A percentile compares a stretch with the other conserved stretches of the same genome.
Conservation (phyloP, 2,329 filamentous ascomycete genomes). For the Pyrenochaeta sp. region DNA sequence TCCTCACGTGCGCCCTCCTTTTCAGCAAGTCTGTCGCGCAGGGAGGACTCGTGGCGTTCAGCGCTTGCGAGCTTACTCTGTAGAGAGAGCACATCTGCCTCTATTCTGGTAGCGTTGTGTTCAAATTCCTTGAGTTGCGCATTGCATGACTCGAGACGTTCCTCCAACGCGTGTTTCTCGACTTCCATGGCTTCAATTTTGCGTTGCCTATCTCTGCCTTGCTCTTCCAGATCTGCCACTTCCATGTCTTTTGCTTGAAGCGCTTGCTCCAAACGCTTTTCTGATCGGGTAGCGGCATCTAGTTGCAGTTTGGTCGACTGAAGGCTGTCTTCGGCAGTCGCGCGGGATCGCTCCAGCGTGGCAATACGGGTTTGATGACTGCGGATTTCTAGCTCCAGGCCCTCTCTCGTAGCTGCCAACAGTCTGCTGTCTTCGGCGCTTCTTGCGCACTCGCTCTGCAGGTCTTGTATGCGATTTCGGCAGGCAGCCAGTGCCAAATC, state of each 20-base stretch:
- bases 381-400: constrained; percentile 36
- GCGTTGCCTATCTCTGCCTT: constrained; percentile 20
- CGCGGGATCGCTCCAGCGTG: constrained; percentile 36
- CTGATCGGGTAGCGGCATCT: constrained; percentile 20
- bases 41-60: constrained; percentile 28
- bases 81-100: constrained; percentile 26
- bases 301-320: constrained; percentile 31
- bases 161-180: constrained; percentile 30
- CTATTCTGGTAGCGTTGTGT: constrained; percentile 22
- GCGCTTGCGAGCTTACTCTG: constrained; percentile 28
- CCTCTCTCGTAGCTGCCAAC: constrained; percentile 23
- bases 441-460: constrained; percentile 41
- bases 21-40: constrained; percentile 29
- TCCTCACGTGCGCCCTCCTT: constrained; percentile 26
- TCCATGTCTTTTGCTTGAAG: constrained; percentile 35
- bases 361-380: constrained; percentile 39
- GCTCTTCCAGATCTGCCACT: constrained; percentile 34
- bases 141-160: constrained; percentile 22
- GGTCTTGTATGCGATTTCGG: constrained; percentile 41
- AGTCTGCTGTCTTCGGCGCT: constrained; percentile 30
- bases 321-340: constrained; percentile 28
- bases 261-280: constrained; percentile 28
- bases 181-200: constrained; percentile 29
- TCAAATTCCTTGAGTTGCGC: constrained; percentile 33
- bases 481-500: constrained; percentile 46